Percentiles rank a stretch among this genome's conserved stretches.
phyloP scores from a whole-genome alignment of 768 basidiomycete species.

The Lentinula sp. region DNA sequence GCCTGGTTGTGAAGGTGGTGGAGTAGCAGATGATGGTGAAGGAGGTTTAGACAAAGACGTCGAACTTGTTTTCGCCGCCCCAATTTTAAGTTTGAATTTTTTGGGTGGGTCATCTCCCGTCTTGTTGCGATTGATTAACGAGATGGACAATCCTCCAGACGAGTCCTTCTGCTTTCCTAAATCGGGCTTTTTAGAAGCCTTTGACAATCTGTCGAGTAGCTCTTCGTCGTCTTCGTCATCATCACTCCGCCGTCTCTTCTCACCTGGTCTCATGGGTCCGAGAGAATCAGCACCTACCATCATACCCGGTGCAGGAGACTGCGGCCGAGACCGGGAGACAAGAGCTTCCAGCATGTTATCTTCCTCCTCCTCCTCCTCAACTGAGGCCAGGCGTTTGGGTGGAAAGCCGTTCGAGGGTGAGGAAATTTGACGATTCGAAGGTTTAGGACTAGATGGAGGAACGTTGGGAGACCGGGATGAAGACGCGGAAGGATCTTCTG shows the following conservation, averaged over 20 bases:
- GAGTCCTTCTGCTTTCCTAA: constrained; percentile 39
- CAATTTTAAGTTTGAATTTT: constrained; percentile 73
- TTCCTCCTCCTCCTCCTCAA: constrained; percentile 52
- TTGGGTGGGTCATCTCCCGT: constrained; percentile 53
- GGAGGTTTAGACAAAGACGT: constrained; percentile 8
- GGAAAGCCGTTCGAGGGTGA: constrained; percentile 28
- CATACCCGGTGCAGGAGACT: constrained; percentile 29
- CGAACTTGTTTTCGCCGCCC: constrained; percentile 33
- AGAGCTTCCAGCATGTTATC: constrained; percentile 54
- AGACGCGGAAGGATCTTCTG: constrained; percentile 11
- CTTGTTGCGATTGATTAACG: constrained; percentile 27
- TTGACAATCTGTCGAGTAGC: constrained; percentile 55
- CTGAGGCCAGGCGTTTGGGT: constrained; percentile 32
- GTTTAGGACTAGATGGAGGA: constrained; percentile 29
- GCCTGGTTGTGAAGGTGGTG: constrained; percentile 54
- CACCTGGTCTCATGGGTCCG: constrained; percentile 47
- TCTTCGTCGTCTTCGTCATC: constrained; percentile 75
- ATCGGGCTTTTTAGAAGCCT: constrained; percentile 45
- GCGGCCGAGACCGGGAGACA: constrained; percentile 32
- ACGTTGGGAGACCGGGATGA: constrained; percentile 26
- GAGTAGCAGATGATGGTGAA: constrained; percentile 27
- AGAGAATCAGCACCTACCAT: constrained; percentile 25
- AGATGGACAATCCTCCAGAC: constrained; percentile 4
- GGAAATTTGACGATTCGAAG: constrained; percentile 29
- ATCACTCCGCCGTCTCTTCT: constrained; percentile 66